Base-by-base conservation (phyloP, 495 filamentous ascomycete species). In the Podospora tetraspora region DNA sequence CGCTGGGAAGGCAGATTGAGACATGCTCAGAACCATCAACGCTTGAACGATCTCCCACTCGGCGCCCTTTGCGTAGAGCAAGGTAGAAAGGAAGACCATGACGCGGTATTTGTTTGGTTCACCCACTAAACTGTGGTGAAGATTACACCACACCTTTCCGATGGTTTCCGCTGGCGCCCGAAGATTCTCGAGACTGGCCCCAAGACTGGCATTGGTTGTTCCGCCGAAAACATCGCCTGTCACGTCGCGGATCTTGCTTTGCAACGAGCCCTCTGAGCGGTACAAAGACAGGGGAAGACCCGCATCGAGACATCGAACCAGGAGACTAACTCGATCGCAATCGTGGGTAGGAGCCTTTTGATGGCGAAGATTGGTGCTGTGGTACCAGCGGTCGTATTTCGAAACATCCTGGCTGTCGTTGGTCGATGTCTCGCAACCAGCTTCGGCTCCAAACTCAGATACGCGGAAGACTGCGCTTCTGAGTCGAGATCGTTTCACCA, bases 371-470 rank as follows among this genome's bases (percentile, higher is more conserved):
- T 13, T 0, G 3, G 37, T 52, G 43, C 43, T n/a, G 16, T 52
- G 43, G 6, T 52, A 52, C 43, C 43, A 52, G 43, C 6, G 3
- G 43, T 52, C 43, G 7, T 52, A n/a, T n/a, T 19, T 2, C 7
- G 16, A 52, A n/a, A 52, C 19, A 52, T 52, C 43, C 43, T 52
- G 16, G 43, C 43, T 52, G 16, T n/a, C 1, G 2, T 9, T n/a
- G 16, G 0, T n/a, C 16, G 2, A 19, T 3, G 43, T 3, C 19
- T 85, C 32, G 71, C 21, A 0, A n/a, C 32, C 0, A 67, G 60
- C 61, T 68, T 89, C 87, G 0, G 84, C 84, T 11, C 87, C 88
- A 69, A 85, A 90, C 0, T 79, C 81, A 16, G 77, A 72, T 1
- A 84, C 75, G 19, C 80, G 80, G 70, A 86, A 86, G 0, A 70